Base-by-base conservation (phyloP, 768 basidiomycete species). In the Kwoniella heveanensis region DNA sequence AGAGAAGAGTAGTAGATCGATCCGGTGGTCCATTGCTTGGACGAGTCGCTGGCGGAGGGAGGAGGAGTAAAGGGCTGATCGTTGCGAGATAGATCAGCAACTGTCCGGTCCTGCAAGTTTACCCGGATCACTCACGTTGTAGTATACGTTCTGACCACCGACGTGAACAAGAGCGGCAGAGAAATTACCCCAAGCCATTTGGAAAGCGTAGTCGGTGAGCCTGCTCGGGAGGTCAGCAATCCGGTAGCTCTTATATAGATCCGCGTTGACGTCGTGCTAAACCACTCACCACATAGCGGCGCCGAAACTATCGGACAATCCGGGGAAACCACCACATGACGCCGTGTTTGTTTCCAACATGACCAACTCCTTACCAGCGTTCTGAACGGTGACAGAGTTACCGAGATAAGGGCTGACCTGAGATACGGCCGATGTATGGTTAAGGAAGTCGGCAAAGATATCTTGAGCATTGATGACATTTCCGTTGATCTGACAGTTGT, bases 1-100 rank as follows among this genome's bases (percentile, higher is more conserved):
- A 93, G 79, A 1, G 87, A 83, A 0, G 90, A 83, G 78, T 91
- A 92, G 81, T 88, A 90, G 49, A 88, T 80, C 0, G 88, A 84
- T 2, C 88, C 88, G 39, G 88, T 83, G 1, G 88, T 88, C 89
- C 90, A 91, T 77, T 88, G 81, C 63, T 84, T 84, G 77, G 82
- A 85, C 0, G 81, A 66, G 0, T 86, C 84, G 66, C 86, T 82
- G 67, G 87, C 88, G 10, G 81, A 81, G 7, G 84, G 84, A 1
- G 85, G 85, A 0, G 85, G 84, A 66, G 84, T 85, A 77, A 85
- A 85, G 39, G 84, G 83, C 83, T 84, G 26, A 58, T 8, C 6
- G 32, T 7, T 10, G 39, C 19, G 24, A 17, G n/a, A 49, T 26
- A 48, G 32, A 3, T 50, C 27, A 54, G 26, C n/a, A n/a, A n/a